Evolutionary conservation across 495 filamentous ascomycete species (phyloP).

Genomic region (Penicillium simplicissimum): DNA sequence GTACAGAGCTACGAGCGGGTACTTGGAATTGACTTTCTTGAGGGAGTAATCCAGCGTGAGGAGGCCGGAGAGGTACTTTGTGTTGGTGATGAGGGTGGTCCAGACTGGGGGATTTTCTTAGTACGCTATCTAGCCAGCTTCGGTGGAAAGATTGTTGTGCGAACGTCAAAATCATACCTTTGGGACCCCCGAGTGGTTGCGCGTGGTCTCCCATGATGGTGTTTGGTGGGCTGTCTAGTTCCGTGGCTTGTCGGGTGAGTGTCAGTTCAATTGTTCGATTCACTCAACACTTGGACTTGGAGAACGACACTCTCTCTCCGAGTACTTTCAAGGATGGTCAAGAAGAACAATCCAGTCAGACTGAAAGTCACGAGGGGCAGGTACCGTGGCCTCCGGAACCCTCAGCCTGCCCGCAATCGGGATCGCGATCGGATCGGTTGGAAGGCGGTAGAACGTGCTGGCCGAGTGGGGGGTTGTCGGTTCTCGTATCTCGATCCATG

Average conservation of each 20-base stretch:
- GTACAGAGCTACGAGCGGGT: conserved; percentile 76
- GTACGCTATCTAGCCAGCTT: not conserved
- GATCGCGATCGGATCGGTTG: conserved; percentile 4
- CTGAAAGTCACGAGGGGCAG: not conserved
- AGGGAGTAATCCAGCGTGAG: conserved; percentile 72
- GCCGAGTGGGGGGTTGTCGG: not conserved
- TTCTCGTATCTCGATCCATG: not conserved
- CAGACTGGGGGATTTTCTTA: conserved; percentile 52
- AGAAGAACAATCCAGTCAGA: not conserved
- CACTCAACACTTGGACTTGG: not conserved
- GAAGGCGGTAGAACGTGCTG: not conserved
- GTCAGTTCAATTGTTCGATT: not conserved
- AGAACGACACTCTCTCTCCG: not conserved
- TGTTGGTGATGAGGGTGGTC: conserved; percentile 80
- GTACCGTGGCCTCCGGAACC: not conserved
- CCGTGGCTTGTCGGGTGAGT: not conserved
- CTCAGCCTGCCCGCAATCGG: not conserved
- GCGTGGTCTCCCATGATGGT: not conserved
- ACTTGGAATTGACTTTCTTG: conserved; percentile 54
- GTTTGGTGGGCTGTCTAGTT: not conserved
- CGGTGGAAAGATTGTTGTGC: not conserved
- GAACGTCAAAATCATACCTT: not conserved
- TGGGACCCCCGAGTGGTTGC: conserved; percentile 3
- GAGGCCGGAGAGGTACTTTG: conserved; percentile 69
- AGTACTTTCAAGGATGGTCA: not conserved